Evolutionary conservation across 2,329 filamentous ascomycete species (phyloP).

Genomic region (Drechmeria coniospora): DNA sequence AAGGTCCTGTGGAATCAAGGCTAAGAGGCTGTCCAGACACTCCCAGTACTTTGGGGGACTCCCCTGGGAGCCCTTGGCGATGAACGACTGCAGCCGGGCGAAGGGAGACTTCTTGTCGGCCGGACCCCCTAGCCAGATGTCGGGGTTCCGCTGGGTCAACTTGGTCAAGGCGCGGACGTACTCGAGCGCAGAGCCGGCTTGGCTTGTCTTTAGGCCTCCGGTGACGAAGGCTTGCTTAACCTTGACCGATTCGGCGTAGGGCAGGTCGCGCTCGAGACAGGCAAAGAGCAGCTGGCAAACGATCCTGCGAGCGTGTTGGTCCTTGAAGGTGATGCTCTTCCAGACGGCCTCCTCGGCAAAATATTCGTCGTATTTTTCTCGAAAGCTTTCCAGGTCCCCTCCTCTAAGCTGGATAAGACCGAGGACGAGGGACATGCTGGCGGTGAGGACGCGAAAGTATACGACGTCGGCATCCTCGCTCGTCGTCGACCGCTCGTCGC

Average conservation of each 20-base stretch:
- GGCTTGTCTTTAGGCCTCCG: slow-evolving; percentile 57
- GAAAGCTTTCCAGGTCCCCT: slow-evolving; percentile 42
- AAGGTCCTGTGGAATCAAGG: slow-evolving; percentile 35
- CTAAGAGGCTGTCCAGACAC: slow-evolving; percentile 46
- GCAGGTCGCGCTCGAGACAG: slow-evolving; percentile 31
- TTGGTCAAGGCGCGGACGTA: slow-evolving; percentile 51
- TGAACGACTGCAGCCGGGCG: slow-evolving; percentile 49
- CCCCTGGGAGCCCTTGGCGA: slow-evolving; percentile 75
- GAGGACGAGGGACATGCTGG: slow-evolving; percentile 38
- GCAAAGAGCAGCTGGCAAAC: slow-evolving; percentile 34
- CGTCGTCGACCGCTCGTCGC: slow-evolving; percentile 74
- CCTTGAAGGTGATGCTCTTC: slow-evolving; percentile 50
- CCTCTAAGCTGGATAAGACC: slow-evolving; percentile 32
- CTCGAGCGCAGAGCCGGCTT: slow-evolving; percentile 58
- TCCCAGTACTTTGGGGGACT: slow-evolving; percentile 60
- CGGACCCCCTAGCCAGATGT: slow-evolving; percentile 51
- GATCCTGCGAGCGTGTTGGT: slow-evolving; percentile 33
- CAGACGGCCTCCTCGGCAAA: slow-evolving; percentile 53
- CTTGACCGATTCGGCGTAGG: slow-evolving; percentile 33
- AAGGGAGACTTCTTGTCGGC: slow-evolving; percentile 37
- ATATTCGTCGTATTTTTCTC: slow-evolving; percentile 47
- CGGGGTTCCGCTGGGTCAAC: slow-evolving; percentile 49
- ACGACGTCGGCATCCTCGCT: slow-evolving; percentile 76
- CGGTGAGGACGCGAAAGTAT: slow-evolving; percentile 57
- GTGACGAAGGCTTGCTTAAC: slow-evolving; percentile 48